Percentiles rank a stretch among this genome's conserved stretches.
Conservation (phyloP, 192 early-diverging fungal species). For the Rhizophagus prolifer region DNA sequence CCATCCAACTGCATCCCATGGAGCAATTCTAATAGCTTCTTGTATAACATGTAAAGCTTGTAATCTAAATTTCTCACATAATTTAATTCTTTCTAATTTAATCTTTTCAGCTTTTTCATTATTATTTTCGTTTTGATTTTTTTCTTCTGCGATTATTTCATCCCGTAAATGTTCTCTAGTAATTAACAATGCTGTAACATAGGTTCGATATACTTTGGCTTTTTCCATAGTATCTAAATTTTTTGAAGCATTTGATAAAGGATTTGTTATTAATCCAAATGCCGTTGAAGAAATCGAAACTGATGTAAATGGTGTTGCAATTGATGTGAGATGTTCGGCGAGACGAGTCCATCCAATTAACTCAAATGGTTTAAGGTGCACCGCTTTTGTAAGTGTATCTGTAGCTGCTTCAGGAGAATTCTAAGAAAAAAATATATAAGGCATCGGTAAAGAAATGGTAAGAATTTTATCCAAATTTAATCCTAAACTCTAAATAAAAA, state of each 20-base stretch:
- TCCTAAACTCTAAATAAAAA: too few relatives aligned
- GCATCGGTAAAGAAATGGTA: too few relatives aligned
- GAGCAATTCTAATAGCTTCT: constrained; percentile 45
- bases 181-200: constrained; percentile 37
- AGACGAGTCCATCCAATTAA: constrained; percentile 41
- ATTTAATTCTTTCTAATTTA: constrained; percentile 26
- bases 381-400: constrained; percentile 39
- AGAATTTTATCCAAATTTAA: too few relatives aligned
- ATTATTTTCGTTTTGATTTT: constrained; percentile 40
- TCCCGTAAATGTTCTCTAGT: constrained; percentile 23
- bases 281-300: constrained; percentile 36
- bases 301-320: constrained; percentile 31
- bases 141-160: constrained; percentile 22
- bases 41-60: constrained; percentile 38
- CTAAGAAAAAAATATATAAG: constrained; percentile 20
- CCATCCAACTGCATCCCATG: constrained; percentile 48
- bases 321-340: constrained; percentile 37
- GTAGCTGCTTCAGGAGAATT: constrained; percentile 31
- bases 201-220: constrained; percentile 39
- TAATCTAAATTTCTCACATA: not conserved
- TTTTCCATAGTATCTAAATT: constrained; percentile 36
- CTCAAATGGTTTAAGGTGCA: constrained; percentile 45
- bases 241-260: constrained; percentile 24
- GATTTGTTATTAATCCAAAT: constrained; percentile 31
- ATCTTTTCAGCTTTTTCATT: constrained; percentile 31